These are phyloP conservation scores for Colletotrichum incanum DNA, from an alignment of 2,329 filamentous ascomycete genomes.

Conservation along the genomic window DNA sequence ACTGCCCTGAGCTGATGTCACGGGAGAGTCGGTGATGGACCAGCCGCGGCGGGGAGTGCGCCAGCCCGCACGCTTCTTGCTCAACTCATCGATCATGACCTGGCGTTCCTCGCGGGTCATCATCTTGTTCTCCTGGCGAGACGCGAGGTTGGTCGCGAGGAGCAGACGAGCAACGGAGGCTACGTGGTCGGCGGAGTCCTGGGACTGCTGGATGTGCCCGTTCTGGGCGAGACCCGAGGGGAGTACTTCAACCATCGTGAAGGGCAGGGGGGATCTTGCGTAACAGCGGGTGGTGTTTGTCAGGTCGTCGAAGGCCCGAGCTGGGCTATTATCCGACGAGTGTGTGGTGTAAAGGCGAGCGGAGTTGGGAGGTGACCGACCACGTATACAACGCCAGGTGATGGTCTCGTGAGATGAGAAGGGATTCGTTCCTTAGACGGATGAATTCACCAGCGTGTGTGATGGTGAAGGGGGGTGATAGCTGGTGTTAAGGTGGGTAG, in stretches of 20 bases:
- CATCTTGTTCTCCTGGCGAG: constrained; percentile 44
- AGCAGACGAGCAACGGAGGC: constrained; percentile 43
- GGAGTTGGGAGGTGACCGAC: constrained; percentile 20
- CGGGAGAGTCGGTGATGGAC: constrained; percentile 62
- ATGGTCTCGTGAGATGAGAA: constrained; percentile 9
- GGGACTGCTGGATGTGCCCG: constrained; percentile 38
- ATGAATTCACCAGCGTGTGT: constrained; percentile 9
- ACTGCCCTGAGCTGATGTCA: constrained; percentile 42
- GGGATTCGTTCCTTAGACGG: constrained; percentile 9
- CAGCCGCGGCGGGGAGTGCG: constrained; percentile 62
- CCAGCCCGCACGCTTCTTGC: constrained; percentile 54
- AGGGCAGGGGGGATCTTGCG: constrained; percentile 10
- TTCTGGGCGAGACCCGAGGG: constrained; percentile 44
- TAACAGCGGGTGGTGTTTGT: not conserved
- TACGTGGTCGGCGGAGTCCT: constrained; percentile 42
- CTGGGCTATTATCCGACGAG: constrained; percentile 25
- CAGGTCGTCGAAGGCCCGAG: constrained; percentile 21
- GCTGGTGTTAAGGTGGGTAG: not conserved
- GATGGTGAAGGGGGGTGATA: constrained; percentile 19
- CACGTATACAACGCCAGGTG: constrained; percentile 8
- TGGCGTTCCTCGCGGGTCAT: constrained; percentile 61
- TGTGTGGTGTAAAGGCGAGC: constrained; percentile 15
- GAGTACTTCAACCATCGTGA: constrained; percentile 54
- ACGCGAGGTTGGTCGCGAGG: constrained; percentile 43
- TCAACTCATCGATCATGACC: constrained; percentile 57